Evolutionary conservation across 805 yeast genomes (phyloP), one percentile per base, ranked within the genome.

Genomic region (Cyberlindnera veronae): DNA sequence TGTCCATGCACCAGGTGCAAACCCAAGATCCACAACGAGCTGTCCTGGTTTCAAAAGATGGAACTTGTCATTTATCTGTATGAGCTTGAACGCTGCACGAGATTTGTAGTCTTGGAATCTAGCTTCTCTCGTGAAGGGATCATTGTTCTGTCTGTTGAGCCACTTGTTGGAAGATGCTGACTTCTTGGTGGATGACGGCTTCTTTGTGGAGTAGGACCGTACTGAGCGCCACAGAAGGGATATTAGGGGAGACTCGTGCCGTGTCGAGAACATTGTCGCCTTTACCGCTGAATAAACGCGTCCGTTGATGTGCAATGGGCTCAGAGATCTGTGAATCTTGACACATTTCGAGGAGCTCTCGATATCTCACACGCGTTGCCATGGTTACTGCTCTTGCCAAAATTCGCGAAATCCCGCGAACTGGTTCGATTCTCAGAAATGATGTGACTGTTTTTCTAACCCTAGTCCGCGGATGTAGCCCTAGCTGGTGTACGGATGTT

Each of bases 1-100:
- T 8, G 91, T 77, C 96, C 96, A 88, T 3, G 95, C 89, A 0
- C 96, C 96, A 0, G 96, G 96, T 0, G 96, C 95, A 60, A 79
- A 89, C 0, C 96, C 96, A 33, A 93, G 65, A 64, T 93, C 99
- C 5, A 93, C 77, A 1, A 93, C 84, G 31, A 78, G 74, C 48
- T 65, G 70, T 0, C 77, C 69, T 3, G 69, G 69, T 29, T 63
- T 61, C 58, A 91, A 80, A 2, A 93, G 45, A 23, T 68, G 60
- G 62, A 69, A 84, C 51, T 74, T 78, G 13, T 77, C 67, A 57
- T 90, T 79, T 10, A 93, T 70, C 55, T 91, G 95, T 17, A 79
- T 60, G 24, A 93, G 67, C 56, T 93, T 93, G 65, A 79, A 91
- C 0, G 97, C 97, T 0, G 99, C 99, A 32, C 99, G 63, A 2